Evolutionary conservation across 768 basidiomycete species (phyloP), one percentile per base, ranked within the genome.

Genomic region (Leccinum uliginosum): DNA sequence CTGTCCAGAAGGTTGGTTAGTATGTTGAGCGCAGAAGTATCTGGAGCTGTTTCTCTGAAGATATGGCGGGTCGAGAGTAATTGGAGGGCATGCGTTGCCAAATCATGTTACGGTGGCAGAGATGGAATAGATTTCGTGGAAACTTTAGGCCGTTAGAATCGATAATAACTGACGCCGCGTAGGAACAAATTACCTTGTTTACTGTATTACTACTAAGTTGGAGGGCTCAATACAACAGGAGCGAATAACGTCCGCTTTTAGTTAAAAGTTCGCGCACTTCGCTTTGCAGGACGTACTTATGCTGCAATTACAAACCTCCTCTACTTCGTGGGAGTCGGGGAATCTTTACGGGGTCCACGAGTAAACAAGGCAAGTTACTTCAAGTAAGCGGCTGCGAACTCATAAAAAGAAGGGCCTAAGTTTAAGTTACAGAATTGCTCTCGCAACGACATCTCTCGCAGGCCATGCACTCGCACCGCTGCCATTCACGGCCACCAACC

Each of bases 21-120:
- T 35, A 88, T 80, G 63, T 87, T 91, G 52, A 82, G 77, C 8
- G 87, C 76, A 62, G 91, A 93, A 6, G 85, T 82, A 63, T 91
- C 80, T 4, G 88, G 89, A 10, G 79, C 75, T 4, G 82, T 75
- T 69, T 93, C 90, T 40, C 79, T 77, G 30, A 88, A 75, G 52
- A 91, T 80, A 67, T 91, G 89, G 65, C 90, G 87, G 0, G 89
- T 89, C 11, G 89, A 88, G 46, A 92, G 79, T 21, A 90, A 76
- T 45, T 90, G 85, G 43, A 93, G 78, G 30, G 82, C 79, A 64
- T 90, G 90, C 4, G 83, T 89, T 90, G n/a, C 29, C 4, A 19
- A 23, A 44, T 6, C 27, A 48, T 14, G 27, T 51, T 6, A 46
- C 30, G 4, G 23, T 48, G 5, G 26, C 21, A 40, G 9, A 7